Conservation (phyloP, 164 flowering plant genomes). For the Aristolochia fimbriata region DNA sequence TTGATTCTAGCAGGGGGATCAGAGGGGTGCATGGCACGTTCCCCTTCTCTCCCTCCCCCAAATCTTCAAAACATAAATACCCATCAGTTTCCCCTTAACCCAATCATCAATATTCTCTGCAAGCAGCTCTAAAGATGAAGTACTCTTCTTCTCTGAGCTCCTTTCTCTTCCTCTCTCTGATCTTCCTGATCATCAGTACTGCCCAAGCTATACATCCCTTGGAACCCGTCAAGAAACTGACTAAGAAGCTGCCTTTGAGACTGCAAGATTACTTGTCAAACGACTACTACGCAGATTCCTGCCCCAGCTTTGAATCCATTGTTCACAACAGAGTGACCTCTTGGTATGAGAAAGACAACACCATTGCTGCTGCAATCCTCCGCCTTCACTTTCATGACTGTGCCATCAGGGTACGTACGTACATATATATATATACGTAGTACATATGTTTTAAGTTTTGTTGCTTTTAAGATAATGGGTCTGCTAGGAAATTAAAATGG, state of each 20-base stretch:
- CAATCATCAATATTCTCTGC: background rate
- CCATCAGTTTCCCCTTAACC: background rate
- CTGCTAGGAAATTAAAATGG: no score
- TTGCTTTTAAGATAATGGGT: background rate
- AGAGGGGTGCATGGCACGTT: slow-evolving; percentile 13
- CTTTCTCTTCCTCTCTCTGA: slow-evolving; percentile 2
- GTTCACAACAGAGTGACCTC: slow-evolving; percentile 31
- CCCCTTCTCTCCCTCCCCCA: slow-evolving; percentile 1
- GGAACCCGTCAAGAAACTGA: background rate
- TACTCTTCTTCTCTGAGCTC: background rate
- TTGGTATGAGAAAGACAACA: slow-evolving; percentile 35
- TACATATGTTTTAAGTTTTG: slow-evolving; percentile 3
- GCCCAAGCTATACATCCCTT: background rate
- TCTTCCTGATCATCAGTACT: background rate
- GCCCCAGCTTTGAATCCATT: slow-evolving; percentile 47
- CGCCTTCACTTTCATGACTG: slow-evolving; percentile 77
- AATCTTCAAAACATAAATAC: background rate
- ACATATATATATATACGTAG: no score
- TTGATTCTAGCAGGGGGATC: no score
- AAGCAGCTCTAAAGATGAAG: background rate
- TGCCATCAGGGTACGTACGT: slow-evolving; percentile 34
- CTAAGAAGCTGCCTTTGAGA: background rate
- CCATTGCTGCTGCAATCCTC: slow-evolving; percentile 50
- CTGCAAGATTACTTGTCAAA: background rate
- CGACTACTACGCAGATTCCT: slow-evolving; percentile 28